Conservation (phyloP, 768 basidiomycete species). For the Pilatotrama ljubarskyi region DNA sequence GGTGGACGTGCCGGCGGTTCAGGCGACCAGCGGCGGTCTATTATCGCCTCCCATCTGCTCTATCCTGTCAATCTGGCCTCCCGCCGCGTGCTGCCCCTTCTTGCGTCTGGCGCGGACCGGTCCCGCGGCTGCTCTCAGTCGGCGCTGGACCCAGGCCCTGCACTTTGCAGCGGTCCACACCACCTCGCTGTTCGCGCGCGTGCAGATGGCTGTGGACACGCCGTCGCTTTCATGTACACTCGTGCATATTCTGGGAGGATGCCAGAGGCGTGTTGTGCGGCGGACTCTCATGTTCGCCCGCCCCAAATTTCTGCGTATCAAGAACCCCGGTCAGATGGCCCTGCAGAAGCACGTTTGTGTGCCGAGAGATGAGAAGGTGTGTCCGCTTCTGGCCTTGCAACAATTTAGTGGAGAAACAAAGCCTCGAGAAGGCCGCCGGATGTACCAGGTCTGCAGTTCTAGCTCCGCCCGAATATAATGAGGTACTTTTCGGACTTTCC, state of each 20-base stretch:
- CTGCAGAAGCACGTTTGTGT: conserved; percentile 12
- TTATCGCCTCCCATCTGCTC: conserved; percentile 10
- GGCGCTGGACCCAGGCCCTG: neutral
- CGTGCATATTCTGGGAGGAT: neutral
- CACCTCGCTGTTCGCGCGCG: conserved; percentile 1
- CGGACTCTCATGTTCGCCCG: conserved; percentile 1
- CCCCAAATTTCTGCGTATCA: conserved; percentile 12
- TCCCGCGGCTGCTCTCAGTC: neutral
- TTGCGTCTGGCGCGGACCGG: neutral
- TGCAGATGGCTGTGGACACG: neutral
- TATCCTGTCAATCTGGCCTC: conserved; percentile 12
- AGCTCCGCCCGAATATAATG: neutral
- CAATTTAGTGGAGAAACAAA: conserved; percentile 6
- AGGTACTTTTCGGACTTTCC: too few species aligned
- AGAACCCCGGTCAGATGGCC: conserved; percentile 11
- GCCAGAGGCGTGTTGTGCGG: neutral
- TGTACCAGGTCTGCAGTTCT: neutral
- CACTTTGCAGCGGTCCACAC: neutral
- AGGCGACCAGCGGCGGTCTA: neutral
- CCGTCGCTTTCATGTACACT: conserved; percentile 3
- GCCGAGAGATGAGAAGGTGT: conserved; percentile 11
- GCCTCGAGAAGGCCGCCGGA: neutral
- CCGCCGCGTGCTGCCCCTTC: conserved; percentile 3
- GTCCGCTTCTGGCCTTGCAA: conserved; percentile 4
- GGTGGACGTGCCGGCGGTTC: neutral